Evolutionary conservation across 2,329 filamentous ascomycete genomes (phyloP).

Genomic region (Fusarium sp.): DNA sequence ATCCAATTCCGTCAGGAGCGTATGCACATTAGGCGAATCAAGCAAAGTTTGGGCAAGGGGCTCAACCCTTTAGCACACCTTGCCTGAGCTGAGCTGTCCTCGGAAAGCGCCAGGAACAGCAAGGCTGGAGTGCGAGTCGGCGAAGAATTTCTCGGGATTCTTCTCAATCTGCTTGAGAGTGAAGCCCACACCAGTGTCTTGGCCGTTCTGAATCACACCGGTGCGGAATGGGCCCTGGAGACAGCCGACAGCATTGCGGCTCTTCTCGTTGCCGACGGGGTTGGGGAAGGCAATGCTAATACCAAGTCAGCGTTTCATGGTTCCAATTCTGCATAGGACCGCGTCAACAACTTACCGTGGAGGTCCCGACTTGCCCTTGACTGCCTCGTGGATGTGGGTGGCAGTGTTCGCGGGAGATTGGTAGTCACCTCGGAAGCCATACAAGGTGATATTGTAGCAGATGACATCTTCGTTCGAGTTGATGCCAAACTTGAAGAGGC

Average conservation of each 20-base stretch:
- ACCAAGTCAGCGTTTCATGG: background rate
- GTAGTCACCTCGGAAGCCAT: constrained; percentile 60
- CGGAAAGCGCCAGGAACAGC: constrained; percentile 61
- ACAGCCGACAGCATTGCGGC: constrained; percentile 54
- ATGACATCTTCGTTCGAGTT: constrained; percentile 56
- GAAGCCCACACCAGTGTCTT: constrained; percentile 55
- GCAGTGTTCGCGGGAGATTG: constrained; percentile 60
- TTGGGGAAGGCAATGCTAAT: constrained; percentile 59
- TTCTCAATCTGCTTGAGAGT: constrained; percentile 60
- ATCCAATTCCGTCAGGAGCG: background rate
- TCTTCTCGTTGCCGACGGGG: constrained; percentile 50
- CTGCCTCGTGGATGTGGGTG: constrained; percentile 64
- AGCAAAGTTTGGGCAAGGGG: background rate
- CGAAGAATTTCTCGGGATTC: constrained; percentile 61
- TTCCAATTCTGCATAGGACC: background rate
- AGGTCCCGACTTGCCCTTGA: constrained; percentile 56
- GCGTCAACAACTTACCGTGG: constrained; percentile 50
- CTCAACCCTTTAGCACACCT: constrained; percentile 11
- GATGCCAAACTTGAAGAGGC: constrained; percentile 63
- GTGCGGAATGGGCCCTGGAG: constrained; percentile 49
- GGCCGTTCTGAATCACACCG: constrained; percentile 42
- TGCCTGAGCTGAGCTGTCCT: constrained; percentile 54
- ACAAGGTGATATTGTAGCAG: constrained; percentile 62
- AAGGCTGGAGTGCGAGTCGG: constrained; percentile 60
- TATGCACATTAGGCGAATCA: background rate